Evolutionary conservation across 257 asterid genomes (phyloP), one percentile per base, ranked within the genome.

Genomic region (Salvia hispanica): DNA sequence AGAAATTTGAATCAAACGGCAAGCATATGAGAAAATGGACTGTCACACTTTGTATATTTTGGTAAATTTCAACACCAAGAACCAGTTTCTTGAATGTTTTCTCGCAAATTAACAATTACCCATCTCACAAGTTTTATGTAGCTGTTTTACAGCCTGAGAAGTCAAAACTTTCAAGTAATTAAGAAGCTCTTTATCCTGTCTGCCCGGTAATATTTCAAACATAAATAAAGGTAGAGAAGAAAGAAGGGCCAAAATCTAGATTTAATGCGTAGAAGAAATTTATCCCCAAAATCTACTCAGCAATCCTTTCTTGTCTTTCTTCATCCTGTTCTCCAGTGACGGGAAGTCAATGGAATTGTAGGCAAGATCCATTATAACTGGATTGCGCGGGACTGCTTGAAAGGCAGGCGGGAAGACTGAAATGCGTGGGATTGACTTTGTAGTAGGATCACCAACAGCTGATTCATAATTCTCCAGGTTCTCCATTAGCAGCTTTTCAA

Each of bases 251-350:
- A 66, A 50, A 74, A 58, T 65, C 63, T 50, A 16, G 51, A 57
- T 2, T 51, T 31, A 1, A 40, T 63, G 40, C 9, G 18, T 9
- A 39, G 14, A 42, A 2, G 16, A 40, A 15, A 0, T 53, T 86
- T 83, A 92, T 44, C 96, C 61, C 92, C 92, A 93, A 43, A 93
- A 76, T 91, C 99, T 82, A 63, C 95, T 89, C 2, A 93, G 79
- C 66, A 90, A 85, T 58, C 99, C 95, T 83, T 88, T 93, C 73
- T 69, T 77, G 63, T 90, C 97, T 76, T 86, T 93, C 95, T 88
- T 88, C 87, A 86, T 90, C 83, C 90, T 83, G 54, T 65, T 80
- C 65, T 84, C 96, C n/a, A 90, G 90, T 5, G 99, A 81, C 3
- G 99, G 96, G 83, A 90, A 93, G 40, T 85, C 95, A 0, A 93